A percentile compares a stretch with the other conserved stretches of the same genome.
Evolutionary conservation across 2,329 filamentous ascomycete species (phyloP).

Genomic region (Daldinia sp.): DNA sequence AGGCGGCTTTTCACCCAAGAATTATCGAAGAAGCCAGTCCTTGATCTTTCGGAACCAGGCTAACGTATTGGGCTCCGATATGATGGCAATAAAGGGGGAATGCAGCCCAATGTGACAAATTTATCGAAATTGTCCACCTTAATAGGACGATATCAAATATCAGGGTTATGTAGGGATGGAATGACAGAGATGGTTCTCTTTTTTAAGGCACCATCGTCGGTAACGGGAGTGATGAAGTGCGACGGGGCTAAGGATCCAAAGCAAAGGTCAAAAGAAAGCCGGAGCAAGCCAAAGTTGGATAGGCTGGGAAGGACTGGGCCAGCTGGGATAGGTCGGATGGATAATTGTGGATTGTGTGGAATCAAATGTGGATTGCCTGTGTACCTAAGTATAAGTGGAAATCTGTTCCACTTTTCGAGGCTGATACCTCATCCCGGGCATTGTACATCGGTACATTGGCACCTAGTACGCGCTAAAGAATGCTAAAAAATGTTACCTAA

Average conservation of each 20-base stretch:
- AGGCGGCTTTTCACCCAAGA: not conserved
- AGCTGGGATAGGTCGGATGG: not conserved
- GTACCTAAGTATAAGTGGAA: not conserved
- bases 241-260: not conserved
- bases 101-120: slow-evolving; percentile 28
- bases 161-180: slow-evolving; percentile 25
- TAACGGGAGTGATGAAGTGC: slow-evolving; percentile 12
- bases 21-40: not conserved
- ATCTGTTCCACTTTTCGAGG: slow-evolving; percentile 18
- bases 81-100: slow-evolving; percentile 5
- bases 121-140: slow-evolving; percentile 9
- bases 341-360: not conserved
- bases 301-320: too few species aligned
- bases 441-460: not conserved
- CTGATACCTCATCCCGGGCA: slow-evolving; percentile 5
- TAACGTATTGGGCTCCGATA: slow-evolving; percentile 18
- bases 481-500: not conserved
- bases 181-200: slow-evolving; percentile 9
- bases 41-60: not conserved
- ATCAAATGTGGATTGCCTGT: not conserved
- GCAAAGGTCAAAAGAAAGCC: too few species aligned
- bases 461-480: not conserved
- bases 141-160: slow-evolving; percentile 7
- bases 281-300: not conserved
- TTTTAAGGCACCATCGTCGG: slow-evolving; percentile 24